phyloP scores from a whole-genome alignment of 257 asterid genomes.

The Penstemon barbatus region DNA sequence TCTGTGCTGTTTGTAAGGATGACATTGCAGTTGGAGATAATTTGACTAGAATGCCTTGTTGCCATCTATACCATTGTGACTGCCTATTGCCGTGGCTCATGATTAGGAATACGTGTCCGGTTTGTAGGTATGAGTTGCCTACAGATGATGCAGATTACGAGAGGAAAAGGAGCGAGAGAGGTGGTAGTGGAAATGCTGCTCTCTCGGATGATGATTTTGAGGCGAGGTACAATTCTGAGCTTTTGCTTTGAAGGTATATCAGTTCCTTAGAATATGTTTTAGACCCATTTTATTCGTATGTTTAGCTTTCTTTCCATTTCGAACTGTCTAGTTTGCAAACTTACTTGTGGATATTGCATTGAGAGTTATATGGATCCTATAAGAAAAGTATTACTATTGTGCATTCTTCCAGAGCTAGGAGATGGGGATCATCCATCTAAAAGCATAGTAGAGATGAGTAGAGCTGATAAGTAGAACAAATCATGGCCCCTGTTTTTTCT shows the following conservation, averaged over 20 bases:
- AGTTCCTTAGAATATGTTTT: conserved; percentile 26
- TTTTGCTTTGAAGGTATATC: conserved; percentile 43
- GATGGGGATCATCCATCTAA: too few relatives aligned
- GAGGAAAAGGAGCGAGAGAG: conserved; percentile 49
- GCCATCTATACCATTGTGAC: conserved; percentile 70
- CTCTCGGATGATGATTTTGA: conserved; percentile 41
- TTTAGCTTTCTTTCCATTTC: conserved; percentile 21
- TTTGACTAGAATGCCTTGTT: conserved; percentile 70
- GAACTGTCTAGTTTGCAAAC: conserved; percentile 28
- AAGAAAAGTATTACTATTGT: too few relatives aligned
- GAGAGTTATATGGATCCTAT: too few relatives aligned
- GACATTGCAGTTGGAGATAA: conserved; percentile 58
- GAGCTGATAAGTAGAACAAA: too few relatives aligned
- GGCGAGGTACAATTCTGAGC: conserved; percentile 55
- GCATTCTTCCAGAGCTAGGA: too few relatives aligned
- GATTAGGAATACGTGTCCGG: conserved; percentile 83
- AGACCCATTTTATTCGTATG: conserved; percentile 21
- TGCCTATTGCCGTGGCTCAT: conserved; percentile 86
- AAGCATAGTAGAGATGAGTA: too few relatives aligned
- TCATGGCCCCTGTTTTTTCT: too few relatives aligned
- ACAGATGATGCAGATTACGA: conserved; percentile 85
- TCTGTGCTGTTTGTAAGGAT: conserved; percentile 93
- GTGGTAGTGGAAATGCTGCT: conserved; percentile 33
- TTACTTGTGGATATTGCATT: too few relatives aligned
- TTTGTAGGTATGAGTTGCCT: conserved; percentile 85